These are phyloP conservation scores for Vigna trinervia DNA, from an alignment of 306 rosid species.

Conservation along the genomic window DNA sequence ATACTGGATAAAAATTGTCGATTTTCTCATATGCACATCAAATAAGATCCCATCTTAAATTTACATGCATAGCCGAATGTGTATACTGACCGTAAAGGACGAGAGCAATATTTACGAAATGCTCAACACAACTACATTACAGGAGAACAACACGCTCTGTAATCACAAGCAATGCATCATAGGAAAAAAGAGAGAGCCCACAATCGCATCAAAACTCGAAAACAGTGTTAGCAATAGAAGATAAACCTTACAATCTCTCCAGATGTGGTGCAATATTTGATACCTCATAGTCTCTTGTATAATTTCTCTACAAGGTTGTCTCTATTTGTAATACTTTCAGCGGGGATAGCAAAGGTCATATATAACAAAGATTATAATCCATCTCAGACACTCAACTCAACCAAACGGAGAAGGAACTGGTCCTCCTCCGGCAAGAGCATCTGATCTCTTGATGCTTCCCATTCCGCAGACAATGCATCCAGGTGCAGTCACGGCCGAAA, in stretches of 20 bases:
- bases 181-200: not conserved
- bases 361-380: slow-evolving; percentile 11
- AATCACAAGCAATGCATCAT: slow-evolving; percentile 18
- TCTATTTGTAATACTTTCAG: slow-evolving; percentile 33
- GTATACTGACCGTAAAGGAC: not conserved
- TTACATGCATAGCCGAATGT: not conserved
- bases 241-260: slow-evolving; percentile 29
- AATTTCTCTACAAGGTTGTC: slow-evolving; percentile 30
- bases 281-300: slow-evolving; percentile 23
- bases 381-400: slow-evolving; percentile 61
- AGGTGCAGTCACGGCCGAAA: slow-evolving; percentile 79
- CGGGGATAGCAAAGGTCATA: not conserved
- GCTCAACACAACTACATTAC: slow-evolving; percentile 39
- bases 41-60: not conserved
- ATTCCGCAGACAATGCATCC: slow-evolving; percentile 98
- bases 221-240: not conserved
- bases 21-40: not conserved
- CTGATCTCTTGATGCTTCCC: slow-evolving; percentile 98
- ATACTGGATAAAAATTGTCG: not conserved
- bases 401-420: slow-evolving; percentile 95
- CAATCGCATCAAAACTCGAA: slow-evolving; percentile 26
- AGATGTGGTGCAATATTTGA: slow-evolving; percentile 8
- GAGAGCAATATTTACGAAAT: not conserved
- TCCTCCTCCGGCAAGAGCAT: slow-evolving; percentile 81
- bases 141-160: slow-evolving; percentile 9